These are phyloP conservation scores for Gossypium armourianum DNA, from an alignment of 441 rosid species.

Conservation along the genomic window DNA sequence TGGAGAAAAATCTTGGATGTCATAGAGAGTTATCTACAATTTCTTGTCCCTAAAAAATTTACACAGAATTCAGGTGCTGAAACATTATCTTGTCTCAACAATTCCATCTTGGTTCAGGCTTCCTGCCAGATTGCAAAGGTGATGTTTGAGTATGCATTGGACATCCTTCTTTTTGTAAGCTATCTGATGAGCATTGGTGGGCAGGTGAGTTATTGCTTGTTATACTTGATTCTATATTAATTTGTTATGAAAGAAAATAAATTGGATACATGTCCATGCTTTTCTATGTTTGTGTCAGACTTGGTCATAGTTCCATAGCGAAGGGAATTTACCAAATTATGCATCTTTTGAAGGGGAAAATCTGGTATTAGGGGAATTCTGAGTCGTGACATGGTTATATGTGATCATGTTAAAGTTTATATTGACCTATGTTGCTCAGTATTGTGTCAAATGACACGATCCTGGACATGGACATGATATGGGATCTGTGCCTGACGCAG, in stretches of 20 bases:
- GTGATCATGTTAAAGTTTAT: neutral
- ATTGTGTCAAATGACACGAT: neutral
- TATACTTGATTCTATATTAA: neutral
- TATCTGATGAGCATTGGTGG: conserved; percentile 66
- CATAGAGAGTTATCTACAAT: conserved; percentile 54
- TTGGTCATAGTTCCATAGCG: neutral
- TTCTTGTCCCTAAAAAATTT: conserved; percentile 66
- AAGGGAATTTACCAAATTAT: neutral
- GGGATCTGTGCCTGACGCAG: neutral
- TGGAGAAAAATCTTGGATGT: conserved; percentile 67
- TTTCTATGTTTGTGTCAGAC: neutral
- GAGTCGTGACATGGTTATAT: neutral
- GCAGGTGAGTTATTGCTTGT: conserved; percentile 50
- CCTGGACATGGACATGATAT: neutral
- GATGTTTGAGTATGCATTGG: conserved; percentile 82
- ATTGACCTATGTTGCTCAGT: neutral
- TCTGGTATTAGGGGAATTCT: conserved; percentile 3
- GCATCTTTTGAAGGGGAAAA: neutral
- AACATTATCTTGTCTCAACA: conserved; percentile 34
- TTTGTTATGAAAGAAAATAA: neutral
- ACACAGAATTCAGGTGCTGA: conserved; percentile 37
- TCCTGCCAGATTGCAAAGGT: conserved; percentile 67
- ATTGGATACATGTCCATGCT: neutral
- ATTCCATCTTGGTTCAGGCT: conserved; percentile 61
- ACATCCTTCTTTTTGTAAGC: conserved; percentile 61